Conservation (phyloP, 768 basidiomycete species). For the Kwoniella pini region DNA sequence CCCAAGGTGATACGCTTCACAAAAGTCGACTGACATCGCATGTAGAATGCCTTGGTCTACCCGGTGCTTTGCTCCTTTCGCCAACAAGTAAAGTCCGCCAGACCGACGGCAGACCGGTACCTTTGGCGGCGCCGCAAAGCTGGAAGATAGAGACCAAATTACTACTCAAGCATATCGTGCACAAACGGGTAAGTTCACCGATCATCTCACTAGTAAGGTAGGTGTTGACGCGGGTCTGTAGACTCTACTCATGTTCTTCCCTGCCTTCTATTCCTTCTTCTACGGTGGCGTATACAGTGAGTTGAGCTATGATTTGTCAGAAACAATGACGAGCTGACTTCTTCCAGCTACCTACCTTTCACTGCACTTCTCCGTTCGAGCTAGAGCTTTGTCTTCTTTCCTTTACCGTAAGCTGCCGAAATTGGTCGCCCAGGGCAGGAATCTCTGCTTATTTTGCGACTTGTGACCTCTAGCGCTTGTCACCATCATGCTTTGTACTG, state of each 20-base stretch:
- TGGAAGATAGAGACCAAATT: slow-evolving; percentile 9
- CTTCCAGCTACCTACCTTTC: slow-evolving; percentile 1
- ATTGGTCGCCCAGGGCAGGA: neutral
- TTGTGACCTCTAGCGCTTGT: neutral
- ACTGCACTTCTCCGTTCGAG: slow-evolving; percentile 9
- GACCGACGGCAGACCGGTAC: slow-evolving; percentile 4
- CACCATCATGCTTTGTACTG: neutral
- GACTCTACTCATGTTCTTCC: slow-evolving; percentile 4
- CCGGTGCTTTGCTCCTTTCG: neutral
- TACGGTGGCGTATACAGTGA: slow-evolving; percentile 9
- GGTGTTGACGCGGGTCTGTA: neutral
- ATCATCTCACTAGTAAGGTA: neutral
- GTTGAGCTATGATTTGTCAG: too few species aligned
- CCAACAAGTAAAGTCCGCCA: slow-evolving; percentile 5
- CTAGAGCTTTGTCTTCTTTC: slow-evolving; percentile 5
- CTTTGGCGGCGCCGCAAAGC: neutral
- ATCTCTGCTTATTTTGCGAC: neutral
- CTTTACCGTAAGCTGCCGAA: neutral
- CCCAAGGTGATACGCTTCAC: too few species aligned
- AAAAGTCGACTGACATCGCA: too few species aligned
- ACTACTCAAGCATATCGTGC: slow-evolving; percentile 9
- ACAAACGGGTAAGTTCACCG: neutral
- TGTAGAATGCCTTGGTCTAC: slow-evolving; percentile 6
- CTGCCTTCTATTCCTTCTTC: slow-evolving; percentile 9
- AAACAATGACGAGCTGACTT: too few species aligned